A percentile compares a stretch with the other conserved stretches of the same genome.
Conservation (phyloP, 208 protist genomes). For the Crithidia expoeki region DNA sequence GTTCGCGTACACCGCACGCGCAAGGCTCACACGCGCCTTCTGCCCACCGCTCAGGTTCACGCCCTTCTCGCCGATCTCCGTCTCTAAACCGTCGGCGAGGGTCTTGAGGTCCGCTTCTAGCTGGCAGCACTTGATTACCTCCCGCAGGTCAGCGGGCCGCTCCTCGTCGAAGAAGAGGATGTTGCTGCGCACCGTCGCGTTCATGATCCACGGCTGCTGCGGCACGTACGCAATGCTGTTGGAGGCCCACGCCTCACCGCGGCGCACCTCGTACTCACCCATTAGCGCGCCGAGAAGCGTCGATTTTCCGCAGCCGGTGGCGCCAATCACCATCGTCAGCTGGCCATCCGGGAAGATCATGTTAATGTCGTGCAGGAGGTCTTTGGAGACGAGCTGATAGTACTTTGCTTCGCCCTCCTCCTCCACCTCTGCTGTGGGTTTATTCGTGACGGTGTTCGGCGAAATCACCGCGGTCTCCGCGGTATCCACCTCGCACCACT, state of each 20-base stretch:
- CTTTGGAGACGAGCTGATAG: conserved; percentile 46
- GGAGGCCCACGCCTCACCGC: conserved; percentile 38
- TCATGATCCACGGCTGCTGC: too few species aligned
- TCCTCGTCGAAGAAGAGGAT: conserved; percentile 89
- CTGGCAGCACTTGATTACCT: conserved; percentile 61
- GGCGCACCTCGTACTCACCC: conserved; percentile 39
- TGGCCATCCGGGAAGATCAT: conserved; percentile 36
- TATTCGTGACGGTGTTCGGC: background rate
- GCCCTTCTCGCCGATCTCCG: conserved; percentile 90
- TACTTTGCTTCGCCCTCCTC: conserved; percentile 24
- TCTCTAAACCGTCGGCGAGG: conserved; percentile 84
- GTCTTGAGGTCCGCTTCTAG: conserved; percentile 85
- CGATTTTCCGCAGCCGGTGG: conserved; percentile 82
- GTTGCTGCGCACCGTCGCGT: too few species aligned
- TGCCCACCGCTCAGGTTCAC: too few species aligned
- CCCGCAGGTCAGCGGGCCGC: conserved; percentile 48
- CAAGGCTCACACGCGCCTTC: conserved; percentile 83
- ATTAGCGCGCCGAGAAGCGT: conserved; percentile 62
- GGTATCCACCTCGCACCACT: conserved; percentile 28
- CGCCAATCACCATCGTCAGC: conserved; percentile 61
- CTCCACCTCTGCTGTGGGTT: background rate
- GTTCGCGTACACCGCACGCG: conserved; percentile 88
- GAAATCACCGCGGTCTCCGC: background rate
- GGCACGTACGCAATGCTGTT: conserved; percentile 72
- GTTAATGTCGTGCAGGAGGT: conserved; percentile 50